Conservation (phyloP, 306 rosid genomes). For the Quillaja saponaria region DNA sequence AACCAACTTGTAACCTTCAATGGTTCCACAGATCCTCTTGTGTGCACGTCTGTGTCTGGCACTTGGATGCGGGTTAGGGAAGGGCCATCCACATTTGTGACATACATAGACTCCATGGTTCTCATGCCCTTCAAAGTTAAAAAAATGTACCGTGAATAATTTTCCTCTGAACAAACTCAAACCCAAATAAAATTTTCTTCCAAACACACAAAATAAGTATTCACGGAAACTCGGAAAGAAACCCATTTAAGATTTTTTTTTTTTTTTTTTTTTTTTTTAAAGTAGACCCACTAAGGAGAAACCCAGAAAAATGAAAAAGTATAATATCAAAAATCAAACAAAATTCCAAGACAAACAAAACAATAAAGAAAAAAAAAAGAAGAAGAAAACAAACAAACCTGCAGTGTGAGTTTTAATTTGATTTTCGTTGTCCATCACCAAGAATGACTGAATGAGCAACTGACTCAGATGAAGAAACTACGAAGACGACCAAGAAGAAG, state of each 20-base stretch:
- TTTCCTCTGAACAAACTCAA: not conserved
- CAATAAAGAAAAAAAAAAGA: not conserved
- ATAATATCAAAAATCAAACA: not conserved
- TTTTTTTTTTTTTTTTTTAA: too few relatives aligned
- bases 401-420: too few relatives aligned
- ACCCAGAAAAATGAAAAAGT: slow-evolving; percentile 14
- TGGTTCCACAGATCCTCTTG: slow-evolving; percentile 84
- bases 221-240: too few relatives aligned
- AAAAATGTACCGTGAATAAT: slow-evolving; percentile 4
- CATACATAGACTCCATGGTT: slow-evolving; percentile 56
- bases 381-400: too few relatives aligned
- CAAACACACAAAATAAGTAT: too few relatives aligned
- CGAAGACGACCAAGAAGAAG: too few relatives aligned
- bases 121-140: slow-evolving; percentile 45
- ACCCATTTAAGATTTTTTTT: too few relatives aligned
- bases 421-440: too few relatives aligned
- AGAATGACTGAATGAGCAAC: too few relatives aligned
- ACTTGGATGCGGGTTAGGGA: slow-evolving; percentile 70
- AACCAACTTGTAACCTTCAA: slow-evolving; percentile 58
- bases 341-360: not conserved
- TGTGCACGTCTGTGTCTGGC: slow-evolving; percentile 69
- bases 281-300: not conserved
- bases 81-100: slow-evolving; percentile 69
- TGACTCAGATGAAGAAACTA: too few relatives aligned
- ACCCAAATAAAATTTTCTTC: too few relatives aligned